These are phyloP conservation scores for Fusarium mundagurra DNA, from an alignment of 2,329 filamentous ascomycete genomes.

Conservation along the genomic window DNA sequence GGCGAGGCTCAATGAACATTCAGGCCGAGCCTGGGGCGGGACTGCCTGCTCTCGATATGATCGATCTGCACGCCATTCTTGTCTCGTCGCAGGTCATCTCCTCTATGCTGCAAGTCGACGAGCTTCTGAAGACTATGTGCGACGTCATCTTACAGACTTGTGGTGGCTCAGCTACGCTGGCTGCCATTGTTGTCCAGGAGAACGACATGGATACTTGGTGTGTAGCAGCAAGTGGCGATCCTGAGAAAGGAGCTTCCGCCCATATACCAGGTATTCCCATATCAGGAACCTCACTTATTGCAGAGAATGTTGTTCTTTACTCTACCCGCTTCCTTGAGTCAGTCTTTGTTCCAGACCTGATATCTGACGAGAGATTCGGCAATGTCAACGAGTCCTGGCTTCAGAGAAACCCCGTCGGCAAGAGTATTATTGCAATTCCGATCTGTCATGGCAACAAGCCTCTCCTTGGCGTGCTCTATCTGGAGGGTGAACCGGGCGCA, in stretches of 20 bases:
- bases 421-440: constrained; percentile 81
- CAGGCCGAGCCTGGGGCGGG: constrained; percentile 68
- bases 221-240: constrained; percentile 77
- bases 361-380: constrained; percentile 80
- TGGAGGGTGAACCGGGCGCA: constrained; percentile 77
- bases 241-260: constrained; percentile 73
- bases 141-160: constrained; percentile 83
- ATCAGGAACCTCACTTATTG: constrained; percentile 73
- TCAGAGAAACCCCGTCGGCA: constrained; percentile 73
- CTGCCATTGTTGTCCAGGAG: constrained; percentile 79
- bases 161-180: constrained; percentile 74
- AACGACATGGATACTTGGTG: constrained; percentile 72
- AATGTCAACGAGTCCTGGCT: constrained; percentile 78
- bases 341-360: constrained; percentile 77
- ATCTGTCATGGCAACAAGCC: constrained; percentile 78
- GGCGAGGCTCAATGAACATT: constrained; percentile 67
- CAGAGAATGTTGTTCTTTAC: constrained; percentile 80
- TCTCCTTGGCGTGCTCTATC: constrained; percentile 78
- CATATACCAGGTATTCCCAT: constrained; percentile 74
- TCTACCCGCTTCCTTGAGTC: constrained; percentile 79
- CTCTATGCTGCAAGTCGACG: constrained; percentile 79
- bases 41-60: constrained; percentile 81
- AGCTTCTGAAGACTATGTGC: constrained; percentile 82
- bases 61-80: constrained; percentile 81
- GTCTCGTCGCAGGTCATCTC: constrained; percentile 83